Evolutionary conservation across 164 flowering plant genomes (phyloP).

Genomic region (Stephania yunnanensis): DNA sequence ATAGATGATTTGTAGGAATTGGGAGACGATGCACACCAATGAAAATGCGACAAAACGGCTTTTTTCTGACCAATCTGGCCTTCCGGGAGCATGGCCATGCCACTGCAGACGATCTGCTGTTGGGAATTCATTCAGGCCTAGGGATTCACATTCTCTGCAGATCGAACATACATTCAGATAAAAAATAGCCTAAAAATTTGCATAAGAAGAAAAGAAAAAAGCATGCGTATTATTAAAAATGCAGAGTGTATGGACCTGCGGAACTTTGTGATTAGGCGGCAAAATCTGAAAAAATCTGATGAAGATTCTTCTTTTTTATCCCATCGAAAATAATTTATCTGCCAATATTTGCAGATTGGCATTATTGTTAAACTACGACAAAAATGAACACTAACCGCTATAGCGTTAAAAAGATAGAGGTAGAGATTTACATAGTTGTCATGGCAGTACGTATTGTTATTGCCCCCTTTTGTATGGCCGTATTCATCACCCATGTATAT

Average conservation of each 20-base stretch:
- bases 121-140: constrained; percentile 74
- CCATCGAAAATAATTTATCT: constrained; percentile 94
- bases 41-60: constrained; percentile 89
- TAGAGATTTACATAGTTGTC: constrained; percentile 63
- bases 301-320: constrained; percentile 75
- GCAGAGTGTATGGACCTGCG: constrained; percentile 44
- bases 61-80: constrained; percentile 80
- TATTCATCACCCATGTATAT: constrained; percentile 94
- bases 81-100: constrained; percentile 74
- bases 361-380: background rate
- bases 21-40: constrained; percentile 40
- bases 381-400: background rate
- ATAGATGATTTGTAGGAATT: background rate
- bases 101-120: constrained; percentile 82
- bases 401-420: constrained; percentile 9
- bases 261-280: constrained; percentile 69
- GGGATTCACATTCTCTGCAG: constrained; percentile 82
- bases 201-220: background rate
- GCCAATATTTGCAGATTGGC: constrained; percentile 13
- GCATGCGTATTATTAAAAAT: background rate
- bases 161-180: constrained; percentile 3
- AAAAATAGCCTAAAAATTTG: background rate
- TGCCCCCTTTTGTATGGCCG: constrained; percentile 96
- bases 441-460: constrained; percentile 95
- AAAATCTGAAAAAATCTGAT: constrained; percentile 79